Evolutionary conservation across 441 rosid species (phyloP).

Genomic region (Arabidopsis lyrata): DNA sequence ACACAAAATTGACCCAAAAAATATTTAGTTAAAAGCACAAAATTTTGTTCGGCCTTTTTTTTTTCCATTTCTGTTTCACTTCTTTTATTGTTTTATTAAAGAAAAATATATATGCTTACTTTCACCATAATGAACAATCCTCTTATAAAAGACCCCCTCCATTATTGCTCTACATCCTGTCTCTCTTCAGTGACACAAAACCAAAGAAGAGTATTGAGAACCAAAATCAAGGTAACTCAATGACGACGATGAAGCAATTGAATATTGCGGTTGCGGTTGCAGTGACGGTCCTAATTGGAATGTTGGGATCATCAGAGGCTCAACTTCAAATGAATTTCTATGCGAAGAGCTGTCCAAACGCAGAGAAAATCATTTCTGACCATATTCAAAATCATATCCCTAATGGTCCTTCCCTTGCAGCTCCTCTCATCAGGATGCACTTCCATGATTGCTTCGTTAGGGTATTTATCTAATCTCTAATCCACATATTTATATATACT

Average conservation of each 20-base stretch:
- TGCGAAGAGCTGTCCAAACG: conserved; percentile 74
- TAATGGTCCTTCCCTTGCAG: conserved; percentile 79
- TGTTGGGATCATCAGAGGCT: conserved; percentile 50
- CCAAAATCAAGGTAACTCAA: conserved; percentile 9
- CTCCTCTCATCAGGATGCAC: conserved; percentile 78
- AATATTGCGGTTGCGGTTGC: conserved; percentile 36
- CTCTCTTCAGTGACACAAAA: conserved; percentile 39
- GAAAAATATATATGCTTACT: background rate
- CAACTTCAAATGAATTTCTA: conserved; percentile 69
- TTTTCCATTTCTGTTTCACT: background rate
- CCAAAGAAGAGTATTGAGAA: conserved; percentile 30
- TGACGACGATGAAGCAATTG: conserved; percentile 30
- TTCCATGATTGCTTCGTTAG: conserved; percentile 93
- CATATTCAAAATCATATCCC: conserved; percentile 60
- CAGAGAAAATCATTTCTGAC: conserved; percentile 68
- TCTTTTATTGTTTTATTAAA: too few species aligned
- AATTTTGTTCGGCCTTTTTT: too few species aligned
- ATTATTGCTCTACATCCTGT: conserved; percentile 35
- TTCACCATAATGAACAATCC: conserved; percentile 21
- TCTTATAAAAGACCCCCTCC: conserved; percentile 35
- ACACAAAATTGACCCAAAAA: background rate
- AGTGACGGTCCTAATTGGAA: conserved; percentile 42
- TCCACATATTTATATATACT: background rate
- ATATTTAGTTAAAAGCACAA: background rate
- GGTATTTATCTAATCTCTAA: conserved; percentile 49